Conservation (phyloP, 1,284 basidiomycete genomes). For the Ceratobasidium sp. region DNA sequence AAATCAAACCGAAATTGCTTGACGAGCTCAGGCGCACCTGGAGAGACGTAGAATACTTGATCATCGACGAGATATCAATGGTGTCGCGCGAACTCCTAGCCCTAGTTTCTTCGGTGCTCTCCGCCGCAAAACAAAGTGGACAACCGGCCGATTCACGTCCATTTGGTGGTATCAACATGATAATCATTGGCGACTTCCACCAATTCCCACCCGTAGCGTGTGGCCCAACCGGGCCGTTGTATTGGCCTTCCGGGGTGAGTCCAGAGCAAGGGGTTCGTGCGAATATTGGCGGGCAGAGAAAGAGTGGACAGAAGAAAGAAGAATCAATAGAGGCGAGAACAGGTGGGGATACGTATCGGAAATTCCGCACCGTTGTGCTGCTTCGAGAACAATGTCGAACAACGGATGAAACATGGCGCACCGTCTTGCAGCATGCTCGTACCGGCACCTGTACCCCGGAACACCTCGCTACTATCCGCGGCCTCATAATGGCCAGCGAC, state of each 20-base stretch:
- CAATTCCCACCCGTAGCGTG: constrained; percentile 49
- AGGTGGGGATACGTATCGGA: constrained; percentile 56
- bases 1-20: background rate
- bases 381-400: constrained; percentile 60
- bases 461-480: constrained; percentile 56
- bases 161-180: constrained; percentile 47
- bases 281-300: too few species aligned
- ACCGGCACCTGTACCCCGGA: constrained; percentile 53
- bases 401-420: constrained; percentile 57
- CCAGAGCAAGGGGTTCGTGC: too few species aligned
- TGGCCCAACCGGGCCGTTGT: background rate
- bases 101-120: constrained; percentile 39
- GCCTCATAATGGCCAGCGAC: constrained; percentile 48
- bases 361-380: constrained; percentile 59
- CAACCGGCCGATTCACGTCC: background rate
- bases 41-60: constrained; percentile 49
- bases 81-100: constrained; percentile 40
- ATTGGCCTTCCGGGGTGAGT: too few species aligned
- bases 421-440: constrained; percentile 57
- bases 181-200: constrained; percentile 50
- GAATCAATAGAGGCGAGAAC: constrained; percentile 24
- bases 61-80: constrained; percentile 53
- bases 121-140: constrained; percentile 35
- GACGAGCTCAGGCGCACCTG: constrained; percentile 30
- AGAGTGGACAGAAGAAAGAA: too few species aligned